A percentile compares a stretch with the other conserved stretches of the same genome.
These are phyloP conservation scores for Beauveria brongniartii DNA, from an alignment of 2,329 filamentous ascomycete species.

Conservation along the genomic window DNA sequence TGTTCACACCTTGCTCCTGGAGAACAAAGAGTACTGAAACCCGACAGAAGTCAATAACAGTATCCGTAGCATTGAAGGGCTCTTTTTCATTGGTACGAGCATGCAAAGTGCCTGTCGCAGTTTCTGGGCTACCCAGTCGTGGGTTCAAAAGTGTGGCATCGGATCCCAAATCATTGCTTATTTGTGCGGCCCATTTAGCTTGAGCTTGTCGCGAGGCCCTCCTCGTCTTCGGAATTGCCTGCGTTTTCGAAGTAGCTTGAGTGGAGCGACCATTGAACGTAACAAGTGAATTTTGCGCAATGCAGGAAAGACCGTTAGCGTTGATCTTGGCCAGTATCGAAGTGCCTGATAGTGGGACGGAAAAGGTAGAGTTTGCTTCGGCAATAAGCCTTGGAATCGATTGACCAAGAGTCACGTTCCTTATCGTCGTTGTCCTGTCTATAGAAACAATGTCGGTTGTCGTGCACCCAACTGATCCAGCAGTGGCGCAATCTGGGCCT, in stretches of 20 bases:
- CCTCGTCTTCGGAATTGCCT: neutral
- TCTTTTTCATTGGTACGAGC: neutral
- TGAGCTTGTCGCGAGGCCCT: conserved; percentile 2
- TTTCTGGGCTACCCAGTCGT: neutral
- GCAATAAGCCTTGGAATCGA: conserved; percentile 68
- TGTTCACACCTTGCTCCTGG: conserved; percentile 42
- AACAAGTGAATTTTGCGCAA: conserved; percentile 77
- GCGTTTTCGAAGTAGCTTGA: conserved; percentile 22
- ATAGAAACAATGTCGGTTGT: conserved; percentile 38
- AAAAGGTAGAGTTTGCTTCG: conserved; percentile 59
- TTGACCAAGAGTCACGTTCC: conserved; percentile 72
- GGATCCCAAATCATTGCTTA: neutral
- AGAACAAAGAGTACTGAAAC: conserved; percentile 55
- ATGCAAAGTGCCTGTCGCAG: neutral
- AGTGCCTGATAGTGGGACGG: conserved; percentile 62
- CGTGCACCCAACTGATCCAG: conserved; percentile 43
- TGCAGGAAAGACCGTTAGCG: conserved; percentile 66
- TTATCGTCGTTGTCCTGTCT: conserved; percentile 30
- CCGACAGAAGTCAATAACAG: conserved; percentile 55
- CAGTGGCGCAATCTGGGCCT: conserved; percentile 41
- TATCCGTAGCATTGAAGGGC: conserved; percentile 43
- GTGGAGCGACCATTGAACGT: conserved; percentile 60
- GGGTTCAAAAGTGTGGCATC: neutral
- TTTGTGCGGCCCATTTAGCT: neutral
- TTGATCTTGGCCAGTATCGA: conserved; percentile 71